A percentile compares a stretch with the other conserved stretches of the same genome.
phyloP scores from a whole-genome alignment of 208 protist genomes.

The Leishmania braziliensis region DNA sequence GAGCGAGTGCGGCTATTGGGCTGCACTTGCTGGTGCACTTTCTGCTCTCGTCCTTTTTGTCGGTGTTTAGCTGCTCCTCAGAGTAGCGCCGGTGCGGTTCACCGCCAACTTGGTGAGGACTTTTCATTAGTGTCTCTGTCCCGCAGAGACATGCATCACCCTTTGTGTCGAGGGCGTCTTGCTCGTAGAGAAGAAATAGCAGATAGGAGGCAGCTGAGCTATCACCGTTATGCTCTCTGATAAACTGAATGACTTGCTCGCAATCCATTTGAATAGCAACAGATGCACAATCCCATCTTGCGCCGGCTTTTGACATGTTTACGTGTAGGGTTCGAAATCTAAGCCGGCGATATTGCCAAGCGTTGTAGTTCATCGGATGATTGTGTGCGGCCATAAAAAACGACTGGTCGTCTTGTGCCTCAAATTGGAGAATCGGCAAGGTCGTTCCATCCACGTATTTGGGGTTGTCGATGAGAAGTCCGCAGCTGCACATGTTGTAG shows the following conservation, averaged over 20 bases:
- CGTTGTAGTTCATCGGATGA: slow-evolving; percentile 87
- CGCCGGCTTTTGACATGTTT: not conserved
- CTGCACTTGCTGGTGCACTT: not conserved
- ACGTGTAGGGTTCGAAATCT: not conserved
- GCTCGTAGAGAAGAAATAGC: slow-evolving; percentile 52
- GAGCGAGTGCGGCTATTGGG: not conserved
- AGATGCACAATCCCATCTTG: not conserved
- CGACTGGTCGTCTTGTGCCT: slow-evolving; percentile 16
- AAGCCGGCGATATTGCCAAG: slow-evolving; percentile 70
- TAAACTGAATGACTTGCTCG: slow-evolving; percentile 38
- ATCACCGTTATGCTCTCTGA: slow-evolving; percentile 67
- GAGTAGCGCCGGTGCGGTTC: not conserved
- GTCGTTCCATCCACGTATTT: no score
- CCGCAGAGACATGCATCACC: not conserved
- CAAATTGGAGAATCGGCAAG: not conserved
- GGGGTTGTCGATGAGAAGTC: not conserved
- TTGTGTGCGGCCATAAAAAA: slow-evolving; percentile 55
- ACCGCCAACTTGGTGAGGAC: not conserved
- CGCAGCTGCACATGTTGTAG: slow-evolving; percentile 14
- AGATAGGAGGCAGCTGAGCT: slow-evolving; percentile 56
- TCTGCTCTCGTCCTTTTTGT: not conserved
- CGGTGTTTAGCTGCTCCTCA: not conserved
- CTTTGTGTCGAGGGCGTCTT: not conserved
- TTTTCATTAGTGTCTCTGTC: not conserved
- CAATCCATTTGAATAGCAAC: slow-evolving; percentile 21